Evolutionary conservation across 2,329 filamentous ascomycete species (phyloP).

Genomic region (Colletotrichum sp.): DNA sequence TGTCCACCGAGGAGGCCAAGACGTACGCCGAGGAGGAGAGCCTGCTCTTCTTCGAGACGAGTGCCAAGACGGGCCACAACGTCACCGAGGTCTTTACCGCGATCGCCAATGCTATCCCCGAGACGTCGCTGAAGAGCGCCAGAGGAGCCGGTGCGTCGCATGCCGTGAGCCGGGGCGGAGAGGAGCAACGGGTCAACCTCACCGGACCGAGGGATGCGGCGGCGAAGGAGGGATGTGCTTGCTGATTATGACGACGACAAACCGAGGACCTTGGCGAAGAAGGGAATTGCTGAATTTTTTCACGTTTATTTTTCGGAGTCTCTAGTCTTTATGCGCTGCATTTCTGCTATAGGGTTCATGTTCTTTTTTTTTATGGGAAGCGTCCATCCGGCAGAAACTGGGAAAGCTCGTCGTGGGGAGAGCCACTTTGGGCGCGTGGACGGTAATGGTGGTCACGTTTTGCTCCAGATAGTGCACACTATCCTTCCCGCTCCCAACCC

Average conservation of each 20-base stretch:
- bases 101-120: conserved; percentile 96
- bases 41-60: conserved; percentile 96
- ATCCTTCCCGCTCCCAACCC: neutral
- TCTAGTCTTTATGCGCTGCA: conserved; percentile 19
- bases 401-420: neutral
- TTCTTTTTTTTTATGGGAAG: conserved; percentile 12
- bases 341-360: conserved; percentile 13
- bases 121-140: conserved; percentile 91
- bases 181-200: conserved; percentile 80
- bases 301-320: conserved; percentile 12
- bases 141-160: conserved; percentile 71
- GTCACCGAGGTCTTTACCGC: conserved; percentile 97
- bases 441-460: neutral
- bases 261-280: conserved; percentile 3
- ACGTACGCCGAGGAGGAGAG: conserved; percentile 94
- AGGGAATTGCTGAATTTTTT: neutral
- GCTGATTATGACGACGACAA: conserved; percentile 50
- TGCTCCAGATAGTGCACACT: neutral
- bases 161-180: conserved; percentile 62
- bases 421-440: neutral
- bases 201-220: conserved; percentile 73
- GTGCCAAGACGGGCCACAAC: conserved; percentile 93
- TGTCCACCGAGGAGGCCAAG: conserved; percentile 90
- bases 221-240: conserved; percentile 92
- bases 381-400: conserved; percentile 11